Evolutionary conservation across 345 rosid species (phyloP).

Genomic region (Salix suchowensis): DNA sequence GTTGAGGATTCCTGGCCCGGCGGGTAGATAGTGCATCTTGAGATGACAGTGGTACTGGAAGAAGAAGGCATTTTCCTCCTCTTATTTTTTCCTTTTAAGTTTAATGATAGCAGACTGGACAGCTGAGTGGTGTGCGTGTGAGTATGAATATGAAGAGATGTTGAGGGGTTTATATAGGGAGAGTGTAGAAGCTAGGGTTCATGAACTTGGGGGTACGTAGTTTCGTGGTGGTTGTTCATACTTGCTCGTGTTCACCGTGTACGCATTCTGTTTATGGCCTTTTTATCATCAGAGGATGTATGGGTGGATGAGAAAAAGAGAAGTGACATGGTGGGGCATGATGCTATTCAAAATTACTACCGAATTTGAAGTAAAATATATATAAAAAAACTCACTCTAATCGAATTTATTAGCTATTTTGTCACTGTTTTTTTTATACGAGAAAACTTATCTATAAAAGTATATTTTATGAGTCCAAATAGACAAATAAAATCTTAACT

Average conservation of each 20-base stretch:
- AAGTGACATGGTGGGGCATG: neutral
- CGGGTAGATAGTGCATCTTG: constrained; percentile 53
- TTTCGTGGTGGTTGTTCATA: neutral
- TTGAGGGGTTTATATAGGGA: constrained; percentile 40
- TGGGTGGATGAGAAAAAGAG: neutral
- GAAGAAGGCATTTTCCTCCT: constrained; percentile 50
- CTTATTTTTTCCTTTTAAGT: neutral
- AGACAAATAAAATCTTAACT: too few species aligned
- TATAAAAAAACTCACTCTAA: too few species aligned
- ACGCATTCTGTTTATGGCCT: neutral
- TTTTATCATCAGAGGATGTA: constrained; percentile 1
- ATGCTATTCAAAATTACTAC: neutral
- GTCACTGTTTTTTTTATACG: too few species aligned
- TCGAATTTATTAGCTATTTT: too few species aligned
- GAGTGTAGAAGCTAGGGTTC: constrained; percentile 31
- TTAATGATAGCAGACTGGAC: neutral
- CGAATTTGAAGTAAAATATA: too few species aligned
- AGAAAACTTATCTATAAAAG: too few species aligned
- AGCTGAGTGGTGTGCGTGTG: neutral
- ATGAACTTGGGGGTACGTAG: constrained; percentile 37
- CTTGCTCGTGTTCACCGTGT: neutral
- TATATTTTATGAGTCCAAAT: too few species aligned
- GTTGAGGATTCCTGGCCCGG: constrained; percentile 36
- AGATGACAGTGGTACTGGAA: constrained; percentile 35
- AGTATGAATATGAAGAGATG: neutral